These are phyloP conservation scores for Candida insectalens DNA, from an alignment of 805 yeast species.

Conservation along the genomic window DNA sequence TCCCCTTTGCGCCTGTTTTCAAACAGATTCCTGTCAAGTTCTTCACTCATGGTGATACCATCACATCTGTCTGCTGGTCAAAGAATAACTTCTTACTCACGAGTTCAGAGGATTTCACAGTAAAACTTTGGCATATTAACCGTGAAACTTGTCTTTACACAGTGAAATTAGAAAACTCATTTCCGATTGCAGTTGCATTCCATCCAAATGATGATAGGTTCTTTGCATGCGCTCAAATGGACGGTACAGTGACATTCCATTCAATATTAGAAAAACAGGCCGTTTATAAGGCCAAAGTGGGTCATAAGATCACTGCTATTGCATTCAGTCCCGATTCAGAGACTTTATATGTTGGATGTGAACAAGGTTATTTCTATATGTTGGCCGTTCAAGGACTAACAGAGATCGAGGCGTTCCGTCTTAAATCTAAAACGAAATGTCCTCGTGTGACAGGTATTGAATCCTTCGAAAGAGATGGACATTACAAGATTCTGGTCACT, in stretches of 20 bases:
- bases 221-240: constrained; percentile 74
- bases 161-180: constrained; percentile 59
- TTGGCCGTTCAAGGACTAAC: constrained; percentile 53
- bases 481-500: constrained; percentile 40
- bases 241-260: constrained; percentile 71
- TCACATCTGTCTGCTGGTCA: constrained; percentile 81
- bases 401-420: constrained; percentile 32
- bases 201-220: constrained; percentile 85
- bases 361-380: constrained; percentile 56
- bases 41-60: constrained; percentile 55
- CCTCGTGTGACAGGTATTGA: constrained; percentile 73
- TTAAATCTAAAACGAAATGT: constrained; percentile 33
- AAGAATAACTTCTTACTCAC: constrained; percentile 72
- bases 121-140: constrained; percentile 76
- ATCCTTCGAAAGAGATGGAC: constrained; percentile 25
- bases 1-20: constrained; percentile 65
- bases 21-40: constrained; percentile 52
- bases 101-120: constrained; percentile 80
- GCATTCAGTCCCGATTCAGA: constrained; percentile 61
- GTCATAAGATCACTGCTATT: constrained; percentile 62
- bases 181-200: constrained; percentile 71
- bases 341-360: constrained; percentile 62
- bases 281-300: constrained; percentile 47
- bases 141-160: constrained; percentile 51
- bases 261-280: constrained; percentile 67